Conservation (phyloP, 1,139 yeast genomes). For the Yamadazyma membranifaciens region DNA sequence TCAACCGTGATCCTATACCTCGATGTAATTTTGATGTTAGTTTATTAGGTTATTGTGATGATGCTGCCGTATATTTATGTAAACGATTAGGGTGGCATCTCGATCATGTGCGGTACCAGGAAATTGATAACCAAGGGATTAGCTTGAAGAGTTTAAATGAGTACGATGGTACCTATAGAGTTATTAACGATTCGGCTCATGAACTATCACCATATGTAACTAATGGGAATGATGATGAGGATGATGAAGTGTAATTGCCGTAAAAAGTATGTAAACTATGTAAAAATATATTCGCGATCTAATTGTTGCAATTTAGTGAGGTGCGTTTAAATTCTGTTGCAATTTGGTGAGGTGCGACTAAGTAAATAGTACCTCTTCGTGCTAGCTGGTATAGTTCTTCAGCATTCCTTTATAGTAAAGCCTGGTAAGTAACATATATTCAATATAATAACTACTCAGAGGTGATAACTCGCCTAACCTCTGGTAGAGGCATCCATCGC, state of each 20-base stretch:
- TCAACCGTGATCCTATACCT: slow-evolving; percentile 76
- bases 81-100: slow-evolving; percentile 66
- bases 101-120: slow-evolving; percentile 37
- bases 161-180: slow-evolving; percentile 21
- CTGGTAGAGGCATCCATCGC: too few species aligned
- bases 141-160: slow-evolving; percentile 17
- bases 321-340: too few species aligned
- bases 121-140: neutral
- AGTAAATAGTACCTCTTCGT: too few species aligned
- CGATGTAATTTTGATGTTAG: slow-evolving; percentile 82
- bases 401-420: too few species aligned
- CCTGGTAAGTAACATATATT: too few species aligned
- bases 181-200: neutral
- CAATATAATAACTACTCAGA: too few species aligned
- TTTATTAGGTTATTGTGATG: slow-evolving; percentile 84
- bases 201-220: neutral
- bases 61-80: slow-evolving; percentile 68
- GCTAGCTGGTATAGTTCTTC: too few species aligned
- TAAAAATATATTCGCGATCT: slow-evolving; percentile 3
- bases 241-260: neutral
- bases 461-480: too few species aligned
- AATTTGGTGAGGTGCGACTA: too few species aligned
- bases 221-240: neutral
- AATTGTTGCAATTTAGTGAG: too few species aligned
- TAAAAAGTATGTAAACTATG: neutral